Evolutionary conservation across 1,284 basidiomycete genomes (phyloP).

Genomic region (Gastroboletus turbinatus): DNA sequence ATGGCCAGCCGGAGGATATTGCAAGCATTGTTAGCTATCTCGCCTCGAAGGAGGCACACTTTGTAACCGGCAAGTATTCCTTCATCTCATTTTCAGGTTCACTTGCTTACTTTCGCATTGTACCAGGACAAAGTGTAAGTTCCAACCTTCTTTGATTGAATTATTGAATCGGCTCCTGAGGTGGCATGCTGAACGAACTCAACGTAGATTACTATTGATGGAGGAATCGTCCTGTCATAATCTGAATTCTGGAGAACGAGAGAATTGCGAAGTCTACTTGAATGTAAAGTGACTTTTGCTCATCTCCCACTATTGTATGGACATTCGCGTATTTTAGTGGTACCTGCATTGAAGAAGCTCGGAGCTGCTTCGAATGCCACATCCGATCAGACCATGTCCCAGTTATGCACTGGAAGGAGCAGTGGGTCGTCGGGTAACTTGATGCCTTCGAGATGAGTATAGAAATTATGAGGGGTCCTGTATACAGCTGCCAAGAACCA

Average conservation of each 20-base stretch:
- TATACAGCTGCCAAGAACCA: too few relatives aligned
- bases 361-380: not conserved
- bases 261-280: not conserved
- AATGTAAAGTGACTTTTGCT: not conserved
- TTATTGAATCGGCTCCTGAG: not conserved
- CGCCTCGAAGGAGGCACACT: constrained; percentile 18
- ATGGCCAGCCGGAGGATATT: constrained; percentile 15
- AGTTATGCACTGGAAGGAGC: too few relatives aligned
- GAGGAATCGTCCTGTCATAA: constrained; percentile 1
- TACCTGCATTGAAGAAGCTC: not conserved
- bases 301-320: too few relatives aligned
- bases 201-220: constrained; percentile 7
- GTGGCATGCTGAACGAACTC: not conserved
- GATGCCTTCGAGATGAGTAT: too few relatives aligned
- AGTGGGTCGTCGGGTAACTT: too few relatives aligned
- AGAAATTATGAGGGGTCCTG: too few relatives aligned
- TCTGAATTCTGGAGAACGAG: not conserved
- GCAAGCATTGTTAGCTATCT: constrained; percentile 22
- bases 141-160: too few relatives aligned
- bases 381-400: too few relatives aligned
- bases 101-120: not conserved
- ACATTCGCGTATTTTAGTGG: too few relatives aligned
- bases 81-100: not conserved
- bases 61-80: not conserved
- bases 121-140: not conserved